A percentile compares a stretch with the other conserved stretches of the same genome.
Evolutionary conservation across 164 flowering plant species (phyloP).

Genomic region (Macadamia tetraphylla): DNA sequence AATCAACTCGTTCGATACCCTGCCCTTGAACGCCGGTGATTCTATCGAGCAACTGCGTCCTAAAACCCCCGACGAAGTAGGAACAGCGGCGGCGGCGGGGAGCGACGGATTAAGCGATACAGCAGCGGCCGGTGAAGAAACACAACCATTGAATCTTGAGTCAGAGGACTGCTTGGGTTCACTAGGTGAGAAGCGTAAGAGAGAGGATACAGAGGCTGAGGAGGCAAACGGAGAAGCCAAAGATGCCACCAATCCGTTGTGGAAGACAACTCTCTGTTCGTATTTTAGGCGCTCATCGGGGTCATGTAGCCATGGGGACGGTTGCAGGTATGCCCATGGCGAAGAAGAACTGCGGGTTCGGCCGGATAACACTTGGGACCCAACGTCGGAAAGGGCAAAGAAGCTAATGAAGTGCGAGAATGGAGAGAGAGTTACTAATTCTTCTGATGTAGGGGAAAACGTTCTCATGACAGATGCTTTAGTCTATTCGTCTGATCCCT

Average conservation of each 20-base stretch:
- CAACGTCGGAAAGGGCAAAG: conserved; percentile 84
- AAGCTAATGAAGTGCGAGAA: conserved; percentile 39
- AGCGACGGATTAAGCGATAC: too few relatives aligned
- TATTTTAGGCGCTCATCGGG: conserved; percentile 53
- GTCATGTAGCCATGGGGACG: conserved; percentile 68
- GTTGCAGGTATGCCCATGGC: conserved; percentile 80
- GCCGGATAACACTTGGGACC: conserved; percentile 91
- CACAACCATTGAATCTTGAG: conserved; percentile 4
- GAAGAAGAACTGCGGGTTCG: conserved; percentile 75
- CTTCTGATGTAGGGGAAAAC: conserved; percentile 32
- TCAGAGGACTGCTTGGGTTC: conserved; percentile 4
- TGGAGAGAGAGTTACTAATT: conserved; percentile 20
- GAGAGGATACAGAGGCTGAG: conserved; percentile 12
- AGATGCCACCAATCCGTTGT: conserved; percentile 37
- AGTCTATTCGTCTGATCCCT: conserved; percentile 16
- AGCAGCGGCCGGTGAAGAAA: conserved; percentile 1
- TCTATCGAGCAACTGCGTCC: conserved; percentile 1
- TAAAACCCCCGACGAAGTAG: neutral
- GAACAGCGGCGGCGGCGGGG: neutral
- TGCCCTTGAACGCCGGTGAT: conserved; percentile 7
- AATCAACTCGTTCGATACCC: conserved; percentile 5
- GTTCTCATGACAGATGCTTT: conserved; percentile 27
- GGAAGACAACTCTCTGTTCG: conserved; percentile 89
- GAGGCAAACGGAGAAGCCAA: conserved; percentile 17
- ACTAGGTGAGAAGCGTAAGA: conserved; percentile 16